These are phyloP conservation scores for Ustilago loliicola DNA, from an alignment of 1,284 basidiomycete species.

Conservation along the genomic window DNA sequence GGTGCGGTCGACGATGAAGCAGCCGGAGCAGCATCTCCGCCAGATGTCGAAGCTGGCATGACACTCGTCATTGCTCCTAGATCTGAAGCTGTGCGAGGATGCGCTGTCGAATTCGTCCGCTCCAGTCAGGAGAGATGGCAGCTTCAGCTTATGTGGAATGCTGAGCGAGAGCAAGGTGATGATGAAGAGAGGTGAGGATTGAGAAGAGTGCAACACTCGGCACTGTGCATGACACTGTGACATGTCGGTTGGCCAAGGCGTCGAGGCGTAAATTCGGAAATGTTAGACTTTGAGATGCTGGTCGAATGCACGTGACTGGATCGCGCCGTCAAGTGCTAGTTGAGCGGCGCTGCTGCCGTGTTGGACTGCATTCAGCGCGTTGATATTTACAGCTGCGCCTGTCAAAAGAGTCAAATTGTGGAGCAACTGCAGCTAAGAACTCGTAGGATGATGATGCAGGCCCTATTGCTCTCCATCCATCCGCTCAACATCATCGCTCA, in stretches of 20 bases:
- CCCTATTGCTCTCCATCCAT: slow-evolving; percentile 3
- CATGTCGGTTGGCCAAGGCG: slow-evolving; percentile 28
- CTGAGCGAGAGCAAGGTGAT: background rate
- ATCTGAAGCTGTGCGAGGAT: background rate
- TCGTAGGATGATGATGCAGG: background rate
- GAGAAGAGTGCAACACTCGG: slow-evolving; percentile 20
- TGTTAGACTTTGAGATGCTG: slow-evolving; percentile 34
- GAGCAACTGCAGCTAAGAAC: background rate
- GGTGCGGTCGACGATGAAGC: slow-evolving; percentile 12
- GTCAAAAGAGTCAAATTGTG: slow-evolving; percentile 7
- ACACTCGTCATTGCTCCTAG: slow-evolving; percentile 23
- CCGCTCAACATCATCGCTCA: background rate
- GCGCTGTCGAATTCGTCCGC: too few species aligned
- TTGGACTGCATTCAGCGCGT: slow-evolving; percentile 10
- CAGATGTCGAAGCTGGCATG: slow-evolving; percentile 13
- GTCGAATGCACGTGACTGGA: slow-evolving; percentile 23
- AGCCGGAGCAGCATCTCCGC: background rate
- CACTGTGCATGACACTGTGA: slow-evolving; percentile 20
- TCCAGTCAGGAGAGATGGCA: background rate
- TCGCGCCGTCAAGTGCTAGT: slow-evolving; percentile 23
- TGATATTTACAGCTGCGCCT: slow-evolving; percentile 16
- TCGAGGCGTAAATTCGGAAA: background rate
- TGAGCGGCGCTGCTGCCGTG: background rate
- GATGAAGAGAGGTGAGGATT: background rate
- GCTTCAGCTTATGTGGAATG: background rate